A percentile compares a stretch with the other conserved stretches of the same genome.
phyloP scores from a whole-genome alignment of 768 basidiomycete species.

The Russula virescens region DNA sequence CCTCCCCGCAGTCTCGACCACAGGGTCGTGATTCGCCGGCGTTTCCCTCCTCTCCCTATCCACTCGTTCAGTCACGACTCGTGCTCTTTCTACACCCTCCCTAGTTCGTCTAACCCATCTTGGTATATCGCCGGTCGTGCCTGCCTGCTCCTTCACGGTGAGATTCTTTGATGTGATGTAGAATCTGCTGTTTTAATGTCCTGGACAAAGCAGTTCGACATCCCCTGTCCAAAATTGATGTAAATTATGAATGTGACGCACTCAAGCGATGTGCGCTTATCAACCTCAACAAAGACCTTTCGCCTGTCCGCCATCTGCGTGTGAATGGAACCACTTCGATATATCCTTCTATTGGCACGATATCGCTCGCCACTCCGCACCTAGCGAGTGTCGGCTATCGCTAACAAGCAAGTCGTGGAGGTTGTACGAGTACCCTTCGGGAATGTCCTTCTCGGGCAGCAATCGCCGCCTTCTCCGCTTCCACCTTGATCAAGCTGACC shows the following conservation, averaged over 20 bases:
- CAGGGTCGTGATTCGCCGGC: constrained; percentile 73
- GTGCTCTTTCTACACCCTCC: constrained; percentile 70
- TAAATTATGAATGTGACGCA: constrained; percentile 38
- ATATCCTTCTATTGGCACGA: constrained; percentile 61
- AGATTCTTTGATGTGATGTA: constrained; percentile 87
- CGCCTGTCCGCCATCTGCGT: constrained; percentile 78
- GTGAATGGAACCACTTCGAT: constrained; percentile 76
- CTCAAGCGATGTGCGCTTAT: constrained; percentile 82
- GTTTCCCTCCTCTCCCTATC: constrained; percentile 76
- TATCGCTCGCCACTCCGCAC: constrained; percentile 54
- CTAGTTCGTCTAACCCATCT: constrained; percentile 73
- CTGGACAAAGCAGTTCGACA: constrained; percentile 35
- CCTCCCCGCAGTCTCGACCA: constrained; percentile 83
- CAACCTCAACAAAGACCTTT: constrained; percentile 60
- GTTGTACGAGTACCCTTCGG: constrained; percentile 92
- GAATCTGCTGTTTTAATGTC: constrained; percentile 76
- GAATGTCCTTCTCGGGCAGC: constrained; percentile 79
- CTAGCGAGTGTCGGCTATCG: constrained; percentile 65
- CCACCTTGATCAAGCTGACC: constrained; percentile 69
- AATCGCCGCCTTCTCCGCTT: constrained; percentile 71
- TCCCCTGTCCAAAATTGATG: not conserved
- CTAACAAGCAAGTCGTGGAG: constrained; percentile 76
- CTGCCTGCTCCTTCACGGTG: constrained; percentile 55
- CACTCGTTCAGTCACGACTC: constrained; percentile 78
- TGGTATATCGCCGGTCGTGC: constrained; percentile 75